Conservation (phyloP, 140 eudicot species). For the Stevia rebaudiana region DNA sequence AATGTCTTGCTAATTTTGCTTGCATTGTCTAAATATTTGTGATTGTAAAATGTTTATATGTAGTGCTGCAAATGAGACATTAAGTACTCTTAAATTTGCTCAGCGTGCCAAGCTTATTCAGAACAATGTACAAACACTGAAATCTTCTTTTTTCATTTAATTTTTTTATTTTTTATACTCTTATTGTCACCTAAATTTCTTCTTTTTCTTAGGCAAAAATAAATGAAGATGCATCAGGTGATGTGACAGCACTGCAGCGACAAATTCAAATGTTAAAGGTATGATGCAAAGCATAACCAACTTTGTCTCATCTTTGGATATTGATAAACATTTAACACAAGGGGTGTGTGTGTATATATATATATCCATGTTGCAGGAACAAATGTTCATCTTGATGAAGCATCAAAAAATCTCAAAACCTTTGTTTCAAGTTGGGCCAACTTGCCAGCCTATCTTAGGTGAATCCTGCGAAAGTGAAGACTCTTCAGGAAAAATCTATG, state of each 20-base stretch:
- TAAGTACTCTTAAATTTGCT: conserved; percentile 88
- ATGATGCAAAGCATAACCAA: neutral
- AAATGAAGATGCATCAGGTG: conserved; percentile 86
- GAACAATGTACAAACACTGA: conserved; percentile 56
- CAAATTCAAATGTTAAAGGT: conserved; percentile 84
- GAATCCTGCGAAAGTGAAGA: conserved; percentile 24
- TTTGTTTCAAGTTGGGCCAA: conserved; percentile 24
- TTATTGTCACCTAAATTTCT: conserved; percentile 10
- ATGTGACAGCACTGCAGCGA: conserved; percentile 67
- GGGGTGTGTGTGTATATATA: conserved; percentile 10
- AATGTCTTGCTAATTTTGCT: conserved; percentile 9
- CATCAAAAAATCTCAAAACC: conserved; percentile 31
- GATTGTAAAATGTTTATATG: conserved; percentile 26
- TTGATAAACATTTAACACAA: conserved; percentile 15
- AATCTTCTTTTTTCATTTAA: neutral
- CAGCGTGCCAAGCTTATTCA: conserved; percentile 97
- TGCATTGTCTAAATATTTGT: conserved; percentile 2
- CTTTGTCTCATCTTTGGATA: neutral
- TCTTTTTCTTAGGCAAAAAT: conserved; percentile 60
- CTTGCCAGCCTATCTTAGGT: conserved; percentile 27
- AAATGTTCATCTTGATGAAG: conserved; percentile 59
- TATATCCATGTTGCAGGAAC: conserved; percentile 46
- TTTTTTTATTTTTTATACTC: neutral
- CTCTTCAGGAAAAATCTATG: conserved; percentile 24
- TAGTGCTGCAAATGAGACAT: conserved; percentile 81